A percentile compares a stretch with the other conserved stretches of the same genome.
Conservation (phyloP, 257 asterid genomes). For the Buddleja alternifolia region DNA sequence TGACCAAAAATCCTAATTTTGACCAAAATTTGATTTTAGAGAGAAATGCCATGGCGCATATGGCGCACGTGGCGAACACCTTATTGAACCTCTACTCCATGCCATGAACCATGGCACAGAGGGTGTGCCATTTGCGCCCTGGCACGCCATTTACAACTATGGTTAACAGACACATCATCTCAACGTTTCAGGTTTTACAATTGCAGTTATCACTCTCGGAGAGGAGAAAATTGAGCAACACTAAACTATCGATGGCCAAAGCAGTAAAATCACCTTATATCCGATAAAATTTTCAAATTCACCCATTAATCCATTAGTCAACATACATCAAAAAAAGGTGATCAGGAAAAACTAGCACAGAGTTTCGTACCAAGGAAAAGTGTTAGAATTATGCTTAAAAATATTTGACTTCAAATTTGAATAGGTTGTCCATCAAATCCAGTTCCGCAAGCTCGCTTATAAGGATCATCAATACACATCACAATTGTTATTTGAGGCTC, state of each 20-base stretch:
- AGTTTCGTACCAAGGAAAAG: not conserved
- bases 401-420: not conserved
- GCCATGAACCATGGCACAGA: no score
- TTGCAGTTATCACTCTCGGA: not conserved
- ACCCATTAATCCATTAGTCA: conserved; percentile 1
- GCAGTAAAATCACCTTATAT: conserved; percentile 14
- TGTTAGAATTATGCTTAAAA: not conserved
- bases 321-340: not conserved
- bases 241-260: conserved; percentile 9
- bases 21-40: no score
- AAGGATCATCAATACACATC: not conserved
- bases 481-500: not conserved
- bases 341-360: not conserved
- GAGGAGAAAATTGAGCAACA: conserved; percentile 7
- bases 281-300: conserved; percentile 1
- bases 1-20: no score
- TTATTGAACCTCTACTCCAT: no score
- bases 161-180: no score
- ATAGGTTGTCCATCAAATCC: not conserved
- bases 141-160: no score
- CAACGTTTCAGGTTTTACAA: not conserved
- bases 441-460: not conserved
- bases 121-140: no score
- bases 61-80: no score
- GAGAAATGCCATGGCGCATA: no score